These are phyloP conservation scores for Coelastrella sp. DNA, from an alignment of 139 green algal species.

Conservation along the genomic window DNA sequence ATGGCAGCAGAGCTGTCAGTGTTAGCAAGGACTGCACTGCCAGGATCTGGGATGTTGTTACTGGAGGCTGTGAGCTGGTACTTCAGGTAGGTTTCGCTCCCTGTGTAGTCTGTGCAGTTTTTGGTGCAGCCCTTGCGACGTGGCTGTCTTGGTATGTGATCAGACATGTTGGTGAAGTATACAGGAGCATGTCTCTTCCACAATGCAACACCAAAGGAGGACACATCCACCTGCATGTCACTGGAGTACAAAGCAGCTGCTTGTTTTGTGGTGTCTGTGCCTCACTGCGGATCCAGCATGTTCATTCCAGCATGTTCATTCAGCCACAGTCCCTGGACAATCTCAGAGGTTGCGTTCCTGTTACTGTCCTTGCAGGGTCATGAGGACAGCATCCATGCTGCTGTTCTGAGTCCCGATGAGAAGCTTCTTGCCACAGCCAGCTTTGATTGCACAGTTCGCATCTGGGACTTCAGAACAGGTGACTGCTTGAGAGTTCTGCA, in stretches of 20 bases:
- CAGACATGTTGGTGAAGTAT: not conserved
- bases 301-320: too few relatives aligned
- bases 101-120: too few relatives aligned
- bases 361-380: slow-evolving; percentile 66
- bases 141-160: too few relatives aligned
- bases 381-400: slow-evolving; percentile 55
- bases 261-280: too few relatives aligned
- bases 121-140: too few relatives aligned
- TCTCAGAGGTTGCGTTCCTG: not conserved
- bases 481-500: slow-evolving; percentile 44
- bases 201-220: too few relatives aligned
- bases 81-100: too few relatives aligned
- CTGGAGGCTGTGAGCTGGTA: slow-evolving; percentile 53
- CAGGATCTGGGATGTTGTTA: slow-evolving; percentile 71
- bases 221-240: too few relatives aligned
- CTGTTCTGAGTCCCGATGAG: slow-evolving; percentile 51
- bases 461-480: slow-evolving; percentile 52
- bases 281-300: too few relatives aligned
- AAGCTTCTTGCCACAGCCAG: slow-evolving; percentile 64
- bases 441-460: slow-evolving; percentile 65
- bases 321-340: too few relatives aligned
- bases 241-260: too few relatives aligned
- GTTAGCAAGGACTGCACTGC: slow-evolving; percentile 71
- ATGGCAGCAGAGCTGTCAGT: slow-evolving; percentile 64
- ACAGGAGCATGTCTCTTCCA: too few relatives aligned